These are phyloP conservation scores for Tylopilus subfusipes DNA, from an alignment of 768 basidiomycete genomes.

Conservation along the genomic window DNA sequence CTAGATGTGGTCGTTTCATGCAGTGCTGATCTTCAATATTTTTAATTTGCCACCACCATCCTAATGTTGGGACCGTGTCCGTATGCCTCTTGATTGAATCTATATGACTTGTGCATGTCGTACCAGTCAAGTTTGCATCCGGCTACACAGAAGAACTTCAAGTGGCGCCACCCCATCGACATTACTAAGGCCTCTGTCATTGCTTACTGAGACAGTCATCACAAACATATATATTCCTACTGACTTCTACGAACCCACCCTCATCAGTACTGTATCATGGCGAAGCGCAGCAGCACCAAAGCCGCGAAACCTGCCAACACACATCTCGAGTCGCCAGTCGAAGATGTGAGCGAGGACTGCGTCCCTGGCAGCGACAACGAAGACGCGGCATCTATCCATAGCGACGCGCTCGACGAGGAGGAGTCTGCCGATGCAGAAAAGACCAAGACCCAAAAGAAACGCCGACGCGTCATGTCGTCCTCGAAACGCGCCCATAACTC, in stretches of 20 bases:
- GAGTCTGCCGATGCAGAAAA: constrained; percentile 26
- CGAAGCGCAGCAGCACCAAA: constrained; percentile 13
- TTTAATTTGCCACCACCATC: no score
- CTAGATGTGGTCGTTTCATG: no score
- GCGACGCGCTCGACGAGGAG: constrained; percentile 45
- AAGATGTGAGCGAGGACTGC: constrained; percentile 12
- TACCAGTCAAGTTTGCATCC: no score
- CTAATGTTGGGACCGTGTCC: no score
- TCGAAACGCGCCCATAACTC: constrained; percentile 28
- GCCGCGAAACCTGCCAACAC: not conserved
- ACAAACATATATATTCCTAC: not conserved
- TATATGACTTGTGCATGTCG: no score
- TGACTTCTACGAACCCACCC: not conserved
- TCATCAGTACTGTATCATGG: constrained; percentile 5
- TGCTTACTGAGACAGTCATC: not conserved
- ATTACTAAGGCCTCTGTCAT: not conserved
- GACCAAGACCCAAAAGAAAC: constrained; percentile 15
- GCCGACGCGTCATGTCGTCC: constrained; percentile 21
- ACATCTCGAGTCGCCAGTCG: constrained; percentile 3
- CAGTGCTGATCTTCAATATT: no score
- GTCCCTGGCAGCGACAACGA: constrained; percentile 12
- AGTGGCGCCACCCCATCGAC: no score
- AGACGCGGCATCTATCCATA: constrained; percentile 31
- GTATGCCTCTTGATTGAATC: no score
- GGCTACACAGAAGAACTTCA: no score